These are phyloP conservation scores for Lenwebbia sp. DNA, from an alignment of 345 rosid genomes.

Conservation along the genomic window DNA sequence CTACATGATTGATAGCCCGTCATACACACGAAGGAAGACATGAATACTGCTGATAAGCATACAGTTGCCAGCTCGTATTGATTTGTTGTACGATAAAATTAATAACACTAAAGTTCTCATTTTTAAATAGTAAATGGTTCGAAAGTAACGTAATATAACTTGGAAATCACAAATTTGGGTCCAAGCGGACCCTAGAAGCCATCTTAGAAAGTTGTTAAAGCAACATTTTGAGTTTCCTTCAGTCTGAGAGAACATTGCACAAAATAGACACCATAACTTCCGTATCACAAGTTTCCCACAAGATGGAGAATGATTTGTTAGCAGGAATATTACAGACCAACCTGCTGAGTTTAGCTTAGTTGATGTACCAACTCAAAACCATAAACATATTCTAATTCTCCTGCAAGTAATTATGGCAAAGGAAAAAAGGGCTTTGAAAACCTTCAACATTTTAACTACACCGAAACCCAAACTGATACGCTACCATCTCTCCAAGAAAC, in stretches of 20 bases:
- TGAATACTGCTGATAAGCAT: neutral
- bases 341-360: neutral
- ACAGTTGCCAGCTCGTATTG: neutral
- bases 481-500: neutral
- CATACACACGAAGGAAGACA: neutral
- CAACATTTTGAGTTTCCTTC: neutral
- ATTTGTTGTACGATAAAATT: neutral
- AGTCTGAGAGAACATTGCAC: neutral
- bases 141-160: neutral
- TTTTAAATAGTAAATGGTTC: neutral
- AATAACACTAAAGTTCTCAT: neutral
- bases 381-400: neutral
- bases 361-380: neutral
- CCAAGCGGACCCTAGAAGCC: neutral
- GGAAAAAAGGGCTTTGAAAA: neutral
- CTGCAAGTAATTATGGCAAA: neutral
- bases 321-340: neutral
- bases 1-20: neutral
- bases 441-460: neutral
- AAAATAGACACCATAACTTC: neutral
- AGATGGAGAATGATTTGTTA: neutral
- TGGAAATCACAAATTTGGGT: neutral
- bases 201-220: neutral
- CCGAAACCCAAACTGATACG: neutral
- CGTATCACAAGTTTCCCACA: neutral